Evolutionary conservation across 108 stramenopile species (phyloP), one percentile per base, ranked within the genome.

Genomic region (Cylindrotheca fusiformis): DNA sequence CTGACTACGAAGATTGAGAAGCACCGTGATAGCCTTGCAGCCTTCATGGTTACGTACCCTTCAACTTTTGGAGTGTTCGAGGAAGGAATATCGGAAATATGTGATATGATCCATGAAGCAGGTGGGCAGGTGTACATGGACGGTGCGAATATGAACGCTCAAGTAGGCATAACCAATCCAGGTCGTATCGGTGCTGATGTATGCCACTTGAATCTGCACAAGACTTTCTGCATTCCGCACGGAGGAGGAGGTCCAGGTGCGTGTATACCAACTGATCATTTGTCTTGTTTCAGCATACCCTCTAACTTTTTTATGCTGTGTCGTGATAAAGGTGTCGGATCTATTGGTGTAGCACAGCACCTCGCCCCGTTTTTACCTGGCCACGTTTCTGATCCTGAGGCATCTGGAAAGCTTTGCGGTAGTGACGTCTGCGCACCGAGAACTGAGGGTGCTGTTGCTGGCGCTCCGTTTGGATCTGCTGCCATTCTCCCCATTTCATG

Each of bases 81-180:
- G 74, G 97, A 97, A 55, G 82, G 84, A 26, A 94, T 99, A 72
- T 81, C 86, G 18, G 95, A 97, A 49, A 92, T 98, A 32, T 81
- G 84, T 59, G 86, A 85, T 45, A 75, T 74, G 46, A 82, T 97
- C 32, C 97, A 99, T 67, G 84, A 87, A 23, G 84, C 93, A 20
- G 98, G 98, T 23, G 98, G 97, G 21, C 95, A 97, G 57, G 97
- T 98, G 27, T 99, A 98, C 94, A 98, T 98, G 97, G 97, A 99
- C 66, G 99, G 99, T 52, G 99, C 99, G 54, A 99, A 99, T 85
- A 97, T 99, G 96, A 99, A 99, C 73, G 99, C 99, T 22, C 99
- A 99, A 69, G 91, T 96, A 32, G 97, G 95, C 27, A 85, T 99
- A 32, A 98, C 97, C 17, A 94, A 90, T 67, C 99, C 99, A 27